A percentile compares a stretch with the other conserved stretches of the same genome.
Conservation (phyloP, 352 stramenopile species). For the Thalassiosira gravida region DNA sequence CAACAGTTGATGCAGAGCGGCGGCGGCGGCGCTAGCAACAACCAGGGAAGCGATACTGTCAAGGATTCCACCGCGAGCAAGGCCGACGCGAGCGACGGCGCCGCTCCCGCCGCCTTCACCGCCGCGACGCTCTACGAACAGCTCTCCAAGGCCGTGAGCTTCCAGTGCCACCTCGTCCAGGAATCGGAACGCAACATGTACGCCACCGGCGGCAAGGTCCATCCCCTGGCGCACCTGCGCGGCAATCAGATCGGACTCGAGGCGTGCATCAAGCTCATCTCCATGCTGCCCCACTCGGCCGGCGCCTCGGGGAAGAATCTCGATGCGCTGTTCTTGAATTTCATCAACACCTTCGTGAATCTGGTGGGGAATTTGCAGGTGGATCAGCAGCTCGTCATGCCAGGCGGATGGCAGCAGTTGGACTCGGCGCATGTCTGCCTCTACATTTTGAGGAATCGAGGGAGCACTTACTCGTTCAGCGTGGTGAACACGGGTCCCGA, state of each 20-base stretch:
- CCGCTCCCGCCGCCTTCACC: conserved; percentile 27
- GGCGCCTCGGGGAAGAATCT: conserved; percentile 77
- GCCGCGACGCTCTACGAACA: conserved; percentile 78
- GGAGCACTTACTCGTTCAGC: conserved; percentile 78
- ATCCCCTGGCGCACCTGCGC: conserved; percentile 68
- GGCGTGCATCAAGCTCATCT: conserved; percentile 84
- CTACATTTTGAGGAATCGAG: conserved; percentile 82
- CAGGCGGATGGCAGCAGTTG: conserved; percentile 81
- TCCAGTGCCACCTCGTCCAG: conserved; percentile 82
- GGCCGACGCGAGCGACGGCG: neutral
- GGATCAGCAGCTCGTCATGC: conserved; percentile 80
- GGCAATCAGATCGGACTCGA: conserved; percentile 81
- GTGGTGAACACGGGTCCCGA: conserved; percentile 83
- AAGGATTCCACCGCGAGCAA: neutral
- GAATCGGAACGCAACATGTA: conserved; percentile 64
- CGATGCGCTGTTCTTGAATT: conserved; percentile 85
- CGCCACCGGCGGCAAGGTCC: conserved; percentile 2
- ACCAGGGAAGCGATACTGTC: neutral
- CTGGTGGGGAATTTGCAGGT: conserved; percentile 82
- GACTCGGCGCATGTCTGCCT: conserved; percentile 78
- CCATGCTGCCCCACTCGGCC: conserved; percentile 78
- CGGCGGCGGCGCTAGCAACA: neutral
- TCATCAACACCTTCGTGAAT: conserved; percentile 86
- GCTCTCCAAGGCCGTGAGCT: conserved; percentile 80
- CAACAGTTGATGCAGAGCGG: neutral